Evolutionary conservation across 2,329 filamentous ascomycete genomes (phyloP), one percentile per base, ranked within the genome.

Genomic region (Cadophora gregata): DNA sequence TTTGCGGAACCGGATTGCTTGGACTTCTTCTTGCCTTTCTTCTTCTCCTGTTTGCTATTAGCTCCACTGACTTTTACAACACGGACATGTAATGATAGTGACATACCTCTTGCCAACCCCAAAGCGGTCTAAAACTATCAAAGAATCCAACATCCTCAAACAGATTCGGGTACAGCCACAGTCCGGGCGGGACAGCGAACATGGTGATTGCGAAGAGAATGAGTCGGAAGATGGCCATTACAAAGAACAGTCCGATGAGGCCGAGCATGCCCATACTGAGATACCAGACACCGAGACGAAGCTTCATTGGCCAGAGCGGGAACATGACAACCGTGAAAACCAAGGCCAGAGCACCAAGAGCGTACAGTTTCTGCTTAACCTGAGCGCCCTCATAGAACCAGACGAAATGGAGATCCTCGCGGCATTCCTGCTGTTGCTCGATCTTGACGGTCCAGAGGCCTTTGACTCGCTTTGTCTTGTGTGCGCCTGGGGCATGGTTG

Each of bases 141-240:
- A 99, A 91, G 82, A 99, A 98, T 8, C 95, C 97, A 31, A 99
- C 96, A 77, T 99, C 96, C 79, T 99, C 96, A 83, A 97, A 99
- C 24, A 99, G 82, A 77, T 99, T 99, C 59, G 96, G 96, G 81
- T 95, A 99, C 53, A 99, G 85, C 96, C 96, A 99, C n/a, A 99
- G 84, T 75, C 96, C 96, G 2, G 96, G 96, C 3, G 94, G 83
- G 0, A 88, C 84, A 19, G 86, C 84, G 77, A 98, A 97, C 80
- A 97, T 93, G 25, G 96, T 98, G 78, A 97, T 81, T 77, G 93
- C 90, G 83, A 99, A 99, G 31, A 99, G 84, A 68, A 99, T 97
- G 65, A 98, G 86, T 67, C 96, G 90, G 86, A 99, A 93, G 76
- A 99, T 97, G 6, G 95, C 92, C 96, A 99, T 98, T 76, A 89